These are phyloP conservation scores for Yamadazyma sp. DNA, from an alignment of 1,139 yeast genomes.

Conservation along the genomic window DNA sequence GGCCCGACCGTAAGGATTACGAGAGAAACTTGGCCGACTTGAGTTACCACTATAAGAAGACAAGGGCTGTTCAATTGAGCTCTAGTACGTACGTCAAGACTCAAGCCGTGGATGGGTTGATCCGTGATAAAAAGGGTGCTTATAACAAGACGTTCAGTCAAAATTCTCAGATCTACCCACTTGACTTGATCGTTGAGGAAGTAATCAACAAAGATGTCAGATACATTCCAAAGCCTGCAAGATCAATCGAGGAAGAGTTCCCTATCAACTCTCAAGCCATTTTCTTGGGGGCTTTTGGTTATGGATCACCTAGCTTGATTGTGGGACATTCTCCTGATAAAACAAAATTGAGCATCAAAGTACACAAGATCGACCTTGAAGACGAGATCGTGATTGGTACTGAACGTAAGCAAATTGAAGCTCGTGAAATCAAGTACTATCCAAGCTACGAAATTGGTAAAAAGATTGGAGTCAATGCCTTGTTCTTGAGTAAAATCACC, in stretches of 20 bases:
- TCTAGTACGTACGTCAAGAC: conserved; percentile 59
- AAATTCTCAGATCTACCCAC: conserved; percentile 60
- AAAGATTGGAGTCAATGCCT: conserved; percentile 55
- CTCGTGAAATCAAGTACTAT: conserved; percentile 54
- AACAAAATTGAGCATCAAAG: conserved; percentile 53
- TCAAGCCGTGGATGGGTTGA: conserved; percentile 79
- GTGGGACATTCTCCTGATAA: conserved; percentile 58
- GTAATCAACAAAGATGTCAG: conserved; percentile 76
- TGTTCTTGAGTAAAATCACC: conserved; percentile 75
- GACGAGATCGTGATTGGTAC: conserved; percentile 67
- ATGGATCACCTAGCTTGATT: conserved; percentile 81
- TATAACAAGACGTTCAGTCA: conserved; percentile 65
- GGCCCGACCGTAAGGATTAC: conserved; percentile 44
- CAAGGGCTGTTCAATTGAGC: conserved; percentile 61
- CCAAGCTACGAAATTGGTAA: conserved; percentile 70
- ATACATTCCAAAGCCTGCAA: conserved; percentile 68
- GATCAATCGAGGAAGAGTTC: conserved; percentile 78
- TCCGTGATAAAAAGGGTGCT: conserved; percentile 72
- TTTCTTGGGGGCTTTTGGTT: conserved; percentile 86
- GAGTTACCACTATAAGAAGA: conserved; percentile 32
- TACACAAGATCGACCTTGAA: conserved; percentile 48
- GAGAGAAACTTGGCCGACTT: conserved; percentile 17
- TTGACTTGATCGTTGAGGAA: conserved; percentile 75
- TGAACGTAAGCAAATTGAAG: conserved; percentile 58
- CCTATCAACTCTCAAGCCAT: conserved; percentile 73